Evolutionary conservation across 768 basidiomycete genomes (phyloP), one percentile per base, ranked within the genome.

Genomic region (Xerocomus brunneocitrinus): DNA sequence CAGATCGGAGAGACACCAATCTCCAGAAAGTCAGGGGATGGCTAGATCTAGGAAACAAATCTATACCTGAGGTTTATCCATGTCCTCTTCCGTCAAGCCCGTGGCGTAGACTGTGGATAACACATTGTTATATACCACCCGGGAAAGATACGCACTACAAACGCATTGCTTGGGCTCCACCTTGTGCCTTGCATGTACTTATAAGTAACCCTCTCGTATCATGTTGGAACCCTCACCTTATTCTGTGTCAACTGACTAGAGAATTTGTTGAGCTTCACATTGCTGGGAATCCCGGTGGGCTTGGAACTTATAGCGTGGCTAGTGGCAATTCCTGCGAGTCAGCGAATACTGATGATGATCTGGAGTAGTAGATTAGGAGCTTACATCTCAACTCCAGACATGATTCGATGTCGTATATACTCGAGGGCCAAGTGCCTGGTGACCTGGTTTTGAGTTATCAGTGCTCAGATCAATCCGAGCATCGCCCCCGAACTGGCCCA

Each of bases 151-250:
- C 16, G 53, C 7, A 67, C 24, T 27, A 28, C 85, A 69, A 62
- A 91, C 89, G 74, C 91, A 92, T 92, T 34, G 90, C 90, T 69
- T 92, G 89, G 8, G 90, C 89, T 35, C 82, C 85, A 57, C 89
- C 90, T 48, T 78, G 82, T 53, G 73, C 68, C 83, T 84, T 41
- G 44, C 5, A 45, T 47, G 22, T 13, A 35, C 28, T 41, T 49
- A 44, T 56, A 12, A 58, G 50, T 24, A 16, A 52, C 16, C 30
- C 4, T 36, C 16, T 47, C 32, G 14, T 22, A 9, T 13, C 42
- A 28, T 7, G n/a, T 41, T 48, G 13, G 4, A n/a, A 54, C 22
- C n/a, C 67, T 49, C 30, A 84, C 88, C 77, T 91, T 91, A 65
- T 84, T 76, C 70, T 91, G 86, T 1, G 90, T 92, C 46, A 92